These are phyloP conservation scores for Boletus semigastroideus DNA, from an alignment of 1,284 basidiomycete species.

Conservation along the genomic window DNA sequence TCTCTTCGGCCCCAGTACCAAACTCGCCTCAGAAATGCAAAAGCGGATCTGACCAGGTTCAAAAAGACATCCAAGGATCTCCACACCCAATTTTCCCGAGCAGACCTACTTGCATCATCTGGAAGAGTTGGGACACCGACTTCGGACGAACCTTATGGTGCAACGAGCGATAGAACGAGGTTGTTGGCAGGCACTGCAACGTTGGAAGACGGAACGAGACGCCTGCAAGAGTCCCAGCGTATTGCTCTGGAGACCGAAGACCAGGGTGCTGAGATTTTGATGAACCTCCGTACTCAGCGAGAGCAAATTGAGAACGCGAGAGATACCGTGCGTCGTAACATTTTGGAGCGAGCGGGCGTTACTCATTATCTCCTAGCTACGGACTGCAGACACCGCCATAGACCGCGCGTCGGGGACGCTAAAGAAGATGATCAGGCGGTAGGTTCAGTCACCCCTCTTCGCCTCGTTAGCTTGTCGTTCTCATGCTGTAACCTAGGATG, in stretches of 20 bases:
- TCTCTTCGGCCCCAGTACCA: conserved; percentile 77
- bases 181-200: conserved; percentile 73
- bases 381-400: conserved; percentile 69
- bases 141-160: conserved; percentile 80
- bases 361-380: conserved; percentile 44
- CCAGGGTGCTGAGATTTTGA: conserved; percentile 90
- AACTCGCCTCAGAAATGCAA: conserved; percentile 68
- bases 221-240: conserved; percentile 88
- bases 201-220: conserved; percentile 75
- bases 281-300: conserved; percentile 83
- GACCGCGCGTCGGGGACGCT: conserved; percentile 73
- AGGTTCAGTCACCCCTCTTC: conserved; percentile 22
- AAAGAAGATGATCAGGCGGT: conserved; percentile 79
- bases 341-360: neutral
- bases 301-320: conserved; percentile 96
- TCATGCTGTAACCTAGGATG: conserved; percentile 55
- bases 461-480: conserved; percentile 8
- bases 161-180: conserved; percentile 69
- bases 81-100: conserved; percentile 56
- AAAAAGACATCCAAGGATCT: conserved; percentile 78
- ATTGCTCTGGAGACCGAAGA: conserved; percentile 96
- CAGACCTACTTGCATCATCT: conserved; percentile 56
- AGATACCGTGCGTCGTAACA: conserved; percentile 65
- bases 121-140: conserved; percentile 46
- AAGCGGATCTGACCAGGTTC: conserved; percentile 68